Conservation (phyloP, 1,284 basidiomycete species). For the Marasmius fiardii region DNA sequence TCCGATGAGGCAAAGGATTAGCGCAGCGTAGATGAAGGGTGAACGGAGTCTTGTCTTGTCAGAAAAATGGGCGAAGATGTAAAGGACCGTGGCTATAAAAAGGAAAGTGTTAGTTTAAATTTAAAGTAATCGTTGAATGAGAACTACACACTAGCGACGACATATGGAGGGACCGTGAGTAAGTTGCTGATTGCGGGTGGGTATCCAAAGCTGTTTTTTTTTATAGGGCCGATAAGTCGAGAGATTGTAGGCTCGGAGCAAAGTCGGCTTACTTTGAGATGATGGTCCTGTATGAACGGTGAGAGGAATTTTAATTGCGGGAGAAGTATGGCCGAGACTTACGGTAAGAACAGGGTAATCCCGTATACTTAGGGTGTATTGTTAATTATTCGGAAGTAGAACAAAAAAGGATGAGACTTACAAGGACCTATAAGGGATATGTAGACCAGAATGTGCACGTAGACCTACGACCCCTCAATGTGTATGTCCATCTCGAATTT, state of each 20-base stretch:
- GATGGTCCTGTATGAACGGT: slow-evolving; percentile 44
- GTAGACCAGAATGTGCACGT: slow-evolving; percentile 56
- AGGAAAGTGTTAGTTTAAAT: neutral
- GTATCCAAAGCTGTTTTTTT: slow-evolving; percentile 48
- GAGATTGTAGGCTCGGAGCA: neutral
- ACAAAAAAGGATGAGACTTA: slow-evolving; percentile 29
- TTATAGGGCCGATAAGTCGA: slow-evolving; percentile 1
- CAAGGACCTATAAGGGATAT: slow-evolving; percentile 57
- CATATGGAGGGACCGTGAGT: slow-evolving; percentile 68
- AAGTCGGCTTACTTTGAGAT: slow-evolving; percentile 44
- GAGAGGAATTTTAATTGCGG: neutral
- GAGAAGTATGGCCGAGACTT: slow-evolving; percentile 21
- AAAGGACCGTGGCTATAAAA: slow-evolving; percentile 45
- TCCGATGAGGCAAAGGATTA: neutral
- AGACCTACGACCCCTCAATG: slow-evolving; percentile 31
- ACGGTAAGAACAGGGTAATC: slow-evolving; percentile 47
- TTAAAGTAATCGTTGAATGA: neutral
- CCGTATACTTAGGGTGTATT: slow-evolving; percentile 12
- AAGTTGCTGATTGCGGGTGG: slow-evolving; percentile 57
- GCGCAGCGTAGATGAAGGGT: neutral
- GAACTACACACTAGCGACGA: slow-evolving; percentile 48
- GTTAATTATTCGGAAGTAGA: neutral
- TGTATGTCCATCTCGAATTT: neutral
- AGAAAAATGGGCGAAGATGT: slow-evolving; percentile 53
- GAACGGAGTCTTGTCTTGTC: neutral